Evolutionary conservation across 2,329 filamentous ascomycete genomes (phyloP).

Genomic region (Tricladium varicosporioides): DNA sequence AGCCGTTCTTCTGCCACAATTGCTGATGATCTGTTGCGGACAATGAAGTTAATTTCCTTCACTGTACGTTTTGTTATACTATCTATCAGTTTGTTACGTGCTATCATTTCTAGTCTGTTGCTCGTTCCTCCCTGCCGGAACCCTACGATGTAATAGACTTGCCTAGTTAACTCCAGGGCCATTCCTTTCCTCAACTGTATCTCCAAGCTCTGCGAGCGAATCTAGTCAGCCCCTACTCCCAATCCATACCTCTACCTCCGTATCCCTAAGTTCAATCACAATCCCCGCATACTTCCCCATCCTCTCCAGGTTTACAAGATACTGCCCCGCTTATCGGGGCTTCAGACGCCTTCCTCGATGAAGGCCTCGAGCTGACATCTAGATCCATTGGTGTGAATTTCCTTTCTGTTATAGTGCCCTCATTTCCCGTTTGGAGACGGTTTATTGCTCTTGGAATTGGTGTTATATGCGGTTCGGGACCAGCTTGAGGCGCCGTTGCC

Average conservation of each 20-base stretch:
- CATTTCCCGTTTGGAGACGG: not conserved
- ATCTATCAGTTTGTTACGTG: too few species aligned
- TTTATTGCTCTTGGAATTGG: constrained; percentile 5
- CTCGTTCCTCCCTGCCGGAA: too few species aligned
- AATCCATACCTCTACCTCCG: too few species aligned
- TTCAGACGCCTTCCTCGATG: not conserved
- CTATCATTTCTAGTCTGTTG: too few species aligned
- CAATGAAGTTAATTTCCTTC: constrained; percentile 25
- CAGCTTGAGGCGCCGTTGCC: not conserved
- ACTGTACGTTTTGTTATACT: not conserved
- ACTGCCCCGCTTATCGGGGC: not conserved
- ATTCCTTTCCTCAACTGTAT: too few species aligned
- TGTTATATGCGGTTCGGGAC: not conserved
- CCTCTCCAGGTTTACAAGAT: not conserved
- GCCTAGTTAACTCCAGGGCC: too few species aligned
- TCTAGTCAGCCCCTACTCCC: too few species aligned
- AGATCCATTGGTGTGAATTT: constrained; percentile 17
- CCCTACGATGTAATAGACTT: too few species aligned
- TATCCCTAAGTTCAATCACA: constrained; percentile 2
- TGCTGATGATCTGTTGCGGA: constrained; percentile 21
- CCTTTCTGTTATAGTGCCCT: not conserved
- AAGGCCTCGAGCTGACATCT: constrained; percentile 1
- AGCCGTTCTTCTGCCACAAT: constrained; percentile 22
- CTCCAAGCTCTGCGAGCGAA: too few species aligned
- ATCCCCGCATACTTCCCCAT: constrained; percentile 16